phyloP scores from a whole-genome alignment of 805 yeast species.

The Yarrowia hollandica region DNA sequence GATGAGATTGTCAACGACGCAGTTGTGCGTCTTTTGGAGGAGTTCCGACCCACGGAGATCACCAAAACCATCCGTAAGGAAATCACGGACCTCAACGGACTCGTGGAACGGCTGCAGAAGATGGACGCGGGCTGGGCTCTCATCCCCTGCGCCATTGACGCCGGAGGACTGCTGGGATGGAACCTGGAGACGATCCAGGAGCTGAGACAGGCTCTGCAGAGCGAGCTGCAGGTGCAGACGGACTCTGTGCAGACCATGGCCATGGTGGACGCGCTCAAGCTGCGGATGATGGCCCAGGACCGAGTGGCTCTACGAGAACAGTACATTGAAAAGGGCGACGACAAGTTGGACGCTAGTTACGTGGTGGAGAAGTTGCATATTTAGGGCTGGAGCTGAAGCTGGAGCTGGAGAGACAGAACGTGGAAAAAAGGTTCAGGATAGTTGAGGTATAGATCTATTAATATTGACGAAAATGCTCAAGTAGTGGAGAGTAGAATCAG shows the following conservation, averaged over 20 bases:
- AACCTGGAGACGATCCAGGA: conserved; percentile 51
- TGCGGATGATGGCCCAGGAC: conserved; percentile 20
- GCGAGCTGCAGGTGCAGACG: conserved; percentile 14
- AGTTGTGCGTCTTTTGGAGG: conserved; percentile 64
- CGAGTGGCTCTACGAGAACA: conserved; percentile 13
- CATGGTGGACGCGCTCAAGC: conserved; percentile 3
- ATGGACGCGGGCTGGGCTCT: conserved; percentile 58
- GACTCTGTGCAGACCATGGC: conserved; percentile 1
- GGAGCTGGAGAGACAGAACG: neutral
- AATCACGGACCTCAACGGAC: conserved; percentile 31
- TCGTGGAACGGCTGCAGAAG: conserved; percentile 48
- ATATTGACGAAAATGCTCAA: too few relatives aligned
- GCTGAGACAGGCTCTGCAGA: conserved; percentile 36
- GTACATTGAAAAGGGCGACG: conserved; percentile 6
- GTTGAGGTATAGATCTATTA: conserved; percentile 7
- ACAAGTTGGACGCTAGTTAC: conserved; percentile 15
- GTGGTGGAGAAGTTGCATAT: conserved; percentile 26
- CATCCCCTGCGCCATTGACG: conserved; percentile 66
- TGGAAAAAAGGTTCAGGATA: neutral
- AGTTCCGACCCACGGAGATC: conserved; percentile 53
- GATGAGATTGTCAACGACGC: conserved; percentile 70
- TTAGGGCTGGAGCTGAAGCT: neutral
- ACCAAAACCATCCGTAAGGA: conserved; percentile 37
- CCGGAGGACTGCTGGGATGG: conserved; percentile 71
- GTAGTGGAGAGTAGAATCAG: too few relatives aligned